These are phyloP conservation scores for Daucus carota DNA, from an alignment of 129 eudicot species.

Conservation along the genomic window DNA sequence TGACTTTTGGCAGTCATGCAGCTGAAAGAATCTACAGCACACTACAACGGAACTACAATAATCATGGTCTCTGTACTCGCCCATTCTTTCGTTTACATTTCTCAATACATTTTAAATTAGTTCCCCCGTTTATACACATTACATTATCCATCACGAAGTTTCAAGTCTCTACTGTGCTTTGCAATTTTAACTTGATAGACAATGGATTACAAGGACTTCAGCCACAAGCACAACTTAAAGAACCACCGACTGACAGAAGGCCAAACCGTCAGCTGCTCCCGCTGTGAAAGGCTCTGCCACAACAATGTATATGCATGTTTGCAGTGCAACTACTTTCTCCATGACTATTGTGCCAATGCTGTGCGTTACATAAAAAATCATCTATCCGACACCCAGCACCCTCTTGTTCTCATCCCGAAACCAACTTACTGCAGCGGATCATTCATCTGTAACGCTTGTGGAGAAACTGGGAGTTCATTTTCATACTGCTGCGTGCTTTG, in stretches of 20 bases:
- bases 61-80: not conserved
- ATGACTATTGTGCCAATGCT: constrained; percentile 62
- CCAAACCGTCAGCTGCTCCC: constrained; percentile 42
- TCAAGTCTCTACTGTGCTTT: not conserved
- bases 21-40: not conserved
- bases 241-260: constrained; percentile 35
- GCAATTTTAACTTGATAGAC: not conserved
- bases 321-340: constrained; percentile 61
- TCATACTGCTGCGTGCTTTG: constrained; percentile 52
- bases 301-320: constrained; percentile 45
- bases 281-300: constrained; percentile 39
- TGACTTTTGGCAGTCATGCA: not conserved
- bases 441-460: constrained; percentile 60
- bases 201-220: constrained; percentile 76
- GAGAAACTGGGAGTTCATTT: constrained; percentile 36
- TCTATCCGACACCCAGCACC: constrained; percentile 50
- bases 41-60: not conserved
- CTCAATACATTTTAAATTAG: not conserved
- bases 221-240: constrained; percentile 62
- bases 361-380: constrained; percentile 45
- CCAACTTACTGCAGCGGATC: constrained; percentile 60
- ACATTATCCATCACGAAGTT: not conserved
- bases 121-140: not conserved
- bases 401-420: constrained; percentile 48
- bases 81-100: not conserved